Percentiles rank a stretch among this genome's conserved stretches.
These are phyloP conservation scores for Coccinonectria pachysandricola DNA, from an alignment of 2,329 filamentous ascomycete species.

Conservation along the genomic window DNA sequence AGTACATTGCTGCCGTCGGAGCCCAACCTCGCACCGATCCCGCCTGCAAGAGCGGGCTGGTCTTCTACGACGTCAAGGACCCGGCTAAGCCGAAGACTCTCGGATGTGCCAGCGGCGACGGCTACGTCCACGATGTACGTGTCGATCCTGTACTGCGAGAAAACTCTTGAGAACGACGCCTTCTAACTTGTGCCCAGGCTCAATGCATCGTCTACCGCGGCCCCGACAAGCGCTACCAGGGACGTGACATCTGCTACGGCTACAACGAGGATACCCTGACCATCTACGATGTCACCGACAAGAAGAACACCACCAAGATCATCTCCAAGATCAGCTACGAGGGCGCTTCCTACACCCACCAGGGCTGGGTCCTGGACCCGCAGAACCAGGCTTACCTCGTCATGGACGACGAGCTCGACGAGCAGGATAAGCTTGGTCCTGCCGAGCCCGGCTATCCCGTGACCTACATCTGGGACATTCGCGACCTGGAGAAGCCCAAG, in stretches of 20 bases:
- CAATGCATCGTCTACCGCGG: constrained; percentile 45
- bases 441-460: constrained; percentile 31
- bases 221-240: constrained; percentile 29
- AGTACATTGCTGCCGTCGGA: constrained; percentile 34
- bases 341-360: constrained; percentile 46
- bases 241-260: constrained; percentile 40
- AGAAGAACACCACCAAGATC: constrained; percentile 32
- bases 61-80: constrained; percentile 44
- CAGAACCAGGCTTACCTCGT: constrained; percentile 33
- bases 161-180: too few relatives aligned
- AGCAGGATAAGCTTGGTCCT: constrained; percentile 29
- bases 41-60: constrained; percentile 39
- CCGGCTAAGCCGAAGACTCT: constrained; percentile 40
- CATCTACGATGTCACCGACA: constrained; percentile 36
- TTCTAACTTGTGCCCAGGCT: too few relatives aligned
- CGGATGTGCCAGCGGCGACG: constrained; percentile 39
- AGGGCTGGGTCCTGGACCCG: constrained; percentile 40
- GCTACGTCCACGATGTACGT: constrained; percentile 43
- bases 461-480: constrained; percentile 40
- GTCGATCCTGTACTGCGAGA: too few relatives aligned
- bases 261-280: constrained; percentile 42
- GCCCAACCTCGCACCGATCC: constrained; percentile 26
- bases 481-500: constrained; percentile 27
- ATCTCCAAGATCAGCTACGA: constrained; percentile 43
- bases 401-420: constrained; percentile 44